Evolutionary conservation across 257 asterid species (phyloP).

Genomic region (Rehmannia glutinosa): DNA sequence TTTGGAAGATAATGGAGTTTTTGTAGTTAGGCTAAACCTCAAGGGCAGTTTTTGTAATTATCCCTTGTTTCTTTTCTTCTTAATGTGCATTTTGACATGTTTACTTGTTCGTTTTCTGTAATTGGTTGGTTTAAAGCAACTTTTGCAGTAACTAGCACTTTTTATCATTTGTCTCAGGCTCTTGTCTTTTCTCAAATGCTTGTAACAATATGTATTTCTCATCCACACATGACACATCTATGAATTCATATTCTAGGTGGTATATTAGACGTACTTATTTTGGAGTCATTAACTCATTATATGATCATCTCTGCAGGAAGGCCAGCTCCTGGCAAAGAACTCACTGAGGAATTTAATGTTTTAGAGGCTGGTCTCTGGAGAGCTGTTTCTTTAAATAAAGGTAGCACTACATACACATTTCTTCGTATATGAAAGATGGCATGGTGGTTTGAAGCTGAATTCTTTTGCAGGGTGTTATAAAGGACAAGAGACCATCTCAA

Average conservation of each 20-base stretch:
- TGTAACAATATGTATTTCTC: slow-evolving; percentile 5
- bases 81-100: neutral
- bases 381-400: slow-evolving; percentile 87
- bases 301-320: slow-evolving; percentile 55
- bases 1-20: no score
- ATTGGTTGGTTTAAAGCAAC: neutral
- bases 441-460: slow-evolving; percentile 17
- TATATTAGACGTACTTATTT: neutral
- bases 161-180: slow-evolving; percentile 4
- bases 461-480: slow-evolving; percentile 77
- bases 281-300: slow-evolving; percentile 11
- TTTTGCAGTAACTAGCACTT: neutral
- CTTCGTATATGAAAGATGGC: neutral
- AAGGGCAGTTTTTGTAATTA: no score
- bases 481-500: slow-evolving; percentile 96
- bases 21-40: no score
- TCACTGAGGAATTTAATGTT: slow-evolving; percentile 84
- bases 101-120: neutral
- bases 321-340: slow-evolving; percentile 93
- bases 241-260: neutral
- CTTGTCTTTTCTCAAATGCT: slow-evolving; percentile 6
- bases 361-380: slow-evolving; percentile 95
- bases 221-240: neutral
- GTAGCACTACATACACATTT: slow-evolving; percentile 22
- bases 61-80: neutral